These are phyloP conservation scores for Phoma sp. DNA, from an alignment of 2,329 filamentous ascomycete species.

Conservation along the genomic window DNA sequence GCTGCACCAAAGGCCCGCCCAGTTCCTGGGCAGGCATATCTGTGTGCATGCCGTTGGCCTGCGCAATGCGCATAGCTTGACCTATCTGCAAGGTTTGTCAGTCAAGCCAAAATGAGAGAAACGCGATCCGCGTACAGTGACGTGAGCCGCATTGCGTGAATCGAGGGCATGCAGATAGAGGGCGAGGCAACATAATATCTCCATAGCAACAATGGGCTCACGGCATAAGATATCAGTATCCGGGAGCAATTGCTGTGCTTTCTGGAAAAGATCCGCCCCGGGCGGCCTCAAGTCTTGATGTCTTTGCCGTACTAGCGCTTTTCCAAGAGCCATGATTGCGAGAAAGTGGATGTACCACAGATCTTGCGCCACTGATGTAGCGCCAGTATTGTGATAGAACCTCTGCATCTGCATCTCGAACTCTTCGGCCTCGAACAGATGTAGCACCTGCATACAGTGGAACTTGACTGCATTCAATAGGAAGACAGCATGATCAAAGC, in stretches of 20 bases:
- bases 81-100: constrained; percentile 43
- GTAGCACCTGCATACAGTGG: constrained; percentile 61
- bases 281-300: constrained; percentile 46
- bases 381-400: constrained; percentile 49
- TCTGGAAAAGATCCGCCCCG: constrained; percentile 67
- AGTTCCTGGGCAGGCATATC: constrained; percentile 56
- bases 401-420: constrained; percentile 55
- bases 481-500: constrained; percentile 59
- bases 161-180: constrained; percentile 61
- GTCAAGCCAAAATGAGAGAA: constrained; percentile 33
- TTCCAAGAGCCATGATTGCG: constrained; percentile 62
- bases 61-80: constrained; percentile 55
- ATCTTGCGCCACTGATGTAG: constrained; percentile 27
- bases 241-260: constrained; percentile 63
- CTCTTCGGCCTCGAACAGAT: constrained; percentile 60
- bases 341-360: constrained; percentile 63
- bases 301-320: constrained; percentile 56
- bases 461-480: constrained; percentile 64
- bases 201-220: constrained; percentile 55
- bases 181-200: constrained; percentile 59
- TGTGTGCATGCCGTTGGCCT: constrained; percentile 60
- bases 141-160: constrained; percentile 54
- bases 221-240: constrained; percentile 50
- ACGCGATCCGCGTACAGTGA: constrained; percentile 26
- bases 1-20: constrained; percentile 50